Base-by-base conservation (phyloP, 441 rosid genomes). In the Corymbia calophylla region DNA sequence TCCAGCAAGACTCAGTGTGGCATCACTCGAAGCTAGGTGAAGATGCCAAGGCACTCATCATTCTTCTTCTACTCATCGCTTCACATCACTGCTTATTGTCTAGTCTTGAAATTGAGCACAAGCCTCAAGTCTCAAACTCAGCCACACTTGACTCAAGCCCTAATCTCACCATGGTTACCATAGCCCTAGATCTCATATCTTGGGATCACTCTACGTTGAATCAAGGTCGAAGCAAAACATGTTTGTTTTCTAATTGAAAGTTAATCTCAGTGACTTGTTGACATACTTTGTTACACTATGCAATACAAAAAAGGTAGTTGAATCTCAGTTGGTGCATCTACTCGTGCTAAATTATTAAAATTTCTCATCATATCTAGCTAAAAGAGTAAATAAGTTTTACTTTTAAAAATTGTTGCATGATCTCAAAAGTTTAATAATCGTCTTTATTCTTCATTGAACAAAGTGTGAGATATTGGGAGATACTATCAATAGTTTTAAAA, bases 381-480 rank as follows among this genome's bases (percentile, higher is more conserved):
- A 68, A 0, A 0, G 80, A 68, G 25, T 32, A 0, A 17, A 32
- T 32, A 8, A 18, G 7, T 18, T 68, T 32, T 25, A 68, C 25
- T 68, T 70, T 4, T 3, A 18, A 70, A 5, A 5, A 1, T 18
- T 32, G 48, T 18, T 5, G 27, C 7, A 35, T 5, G 81, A 19
- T 32, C 81, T 70, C 27, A 70, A 35, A 35, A 70, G 27, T 19
- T 70, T 9, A 19, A 18, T 0, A 18, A 39, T 39, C 44, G 15
- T 62, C 18, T 62, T 29, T 62, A 62, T 31, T 29, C 18, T n/a
- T 62, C 14, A 29, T 62, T 1, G 7, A 29, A 62, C 35, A 14
- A 62, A 14, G 6, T 14, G 35, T 3, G 70, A 0, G 1, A 25
- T 0, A 6, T 58, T 0, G 25, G 0, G n/a, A 58, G 7, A 11